Evolutionary conservation across 2,329 filamentous ascomycete species (phyloP), one percentile per base, ranked within the genome.

Genomic region (Coleophoma cylindrospora): DNA sequence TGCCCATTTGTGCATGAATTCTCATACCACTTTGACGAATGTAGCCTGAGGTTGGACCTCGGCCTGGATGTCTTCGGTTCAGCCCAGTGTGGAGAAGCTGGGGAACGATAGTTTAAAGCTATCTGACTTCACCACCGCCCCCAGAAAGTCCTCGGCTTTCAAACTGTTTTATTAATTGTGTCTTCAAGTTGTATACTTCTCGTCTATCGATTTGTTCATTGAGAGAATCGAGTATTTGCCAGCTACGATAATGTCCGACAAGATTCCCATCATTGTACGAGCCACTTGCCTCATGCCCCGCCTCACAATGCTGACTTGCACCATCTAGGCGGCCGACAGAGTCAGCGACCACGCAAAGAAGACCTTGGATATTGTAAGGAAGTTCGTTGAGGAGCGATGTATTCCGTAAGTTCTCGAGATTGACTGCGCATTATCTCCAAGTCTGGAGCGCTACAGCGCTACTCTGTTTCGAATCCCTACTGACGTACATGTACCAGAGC

Each of bases 301-400:
- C 51, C 45, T 55, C 61, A 53, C 60, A 17, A 41, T 17, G 7
- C 17, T 41, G 38, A 12, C 17, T 17, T 37, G n/a, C 13, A 22
- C 13, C 7, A 34, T n/a, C 12, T 34, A 66, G 64, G 64, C 64
- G 15, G 54, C 48, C 32, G 56, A 59, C 46, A 60, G 77, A 68
- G 89, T 96, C 59, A 95, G 89, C 72, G 90, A 95, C 53, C 78
- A 82, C 63, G 91, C 91, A 47, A 89, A 86, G 73, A 84, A 87
- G 76, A 89, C 87, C 32, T 75, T 96, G 58, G 91, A 96, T 65
- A 67, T 90, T 57, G 89, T 99, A 59, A 89, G 92, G 75, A 90
- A 91, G 70, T 99, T 99, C 64, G 94, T 99, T 61, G 89, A 97
- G 67, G 91, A 96, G 71, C 91, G 96, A 76, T 99, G 88, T 68